phyloP scores from a whole-genome alignment of 768 basidiomycete species.

The Hortiboletus campestris region DNA sequence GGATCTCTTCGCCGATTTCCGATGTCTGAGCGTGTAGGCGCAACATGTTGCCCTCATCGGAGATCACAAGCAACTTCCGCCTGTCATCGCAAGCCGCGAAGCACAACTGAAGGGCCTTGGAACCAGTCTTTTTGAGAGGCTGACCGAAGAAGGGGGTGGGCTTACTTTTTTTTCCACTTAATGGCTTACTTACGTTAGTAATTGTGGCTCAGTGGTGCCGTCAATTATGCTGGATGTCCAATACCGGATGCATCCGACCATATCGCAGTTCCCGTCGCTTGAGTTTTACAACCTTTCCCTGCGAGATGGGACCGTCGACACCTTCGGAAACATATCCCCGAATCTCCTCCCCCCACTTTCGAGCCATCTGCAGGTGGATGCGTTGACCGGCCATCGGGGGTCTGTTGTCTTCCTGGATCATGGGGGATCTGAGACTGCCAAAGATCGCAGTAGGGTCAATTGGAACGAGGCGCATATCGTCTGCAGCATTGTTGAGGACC shows the following conservation, averaged over 20 bases:
- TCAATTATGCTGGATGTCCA: constrained; percentile 92
- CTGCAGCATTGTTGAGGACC: constrained; percentile 77
- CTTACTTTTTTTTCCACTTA: neutral
- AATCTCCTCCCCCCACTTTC: constrained; percentile 62
- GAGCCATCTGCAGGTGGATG: constrained; percentile 43
- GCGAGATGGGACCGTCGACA: constrained; percentile 72
- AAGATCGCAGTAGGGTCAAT: constrained; percentile 76
- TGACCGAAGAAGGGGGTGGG: constrained; percentile 81
- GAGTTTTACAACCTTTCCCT: constrained; percentile 78
- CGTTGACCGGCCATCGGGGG: constrained; percentile 41
- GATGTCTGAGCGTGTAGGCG: constrained; percentile 46
- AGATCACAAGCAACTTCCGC: constrained; percentile 96
- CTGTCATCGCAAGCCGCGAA: constrained; percentile 76
- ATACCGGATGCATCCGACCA: constrained; percentile 93
- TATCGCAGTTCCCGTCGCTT: constrained; percentile 80
- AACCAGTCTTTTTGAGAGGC: constrained; percentile 82
- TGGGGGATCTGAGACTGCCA: constrained; percentile 59
- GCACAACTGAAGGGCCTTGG: constrained; percentile 73
- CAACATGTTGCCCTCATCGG: constrained; percentile 86
- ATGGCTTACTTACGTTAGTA: constrained; percentile 6
- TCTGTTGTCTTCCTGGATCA: constrained; percentile 86
- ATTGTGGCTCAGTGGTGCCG: constrained; percentile 57
- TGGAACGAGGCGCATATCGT: constrained; percentile 75
- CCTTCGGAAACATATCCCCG: constrained; percentile 42
- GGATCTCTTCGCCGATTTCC: constrained; percentile 4